These are phyloP conservation scores for Aspergillus persii DNA, from an alignment of 2,329 filamentous ascomycete species.

Conservation along the genomic window DNA sequence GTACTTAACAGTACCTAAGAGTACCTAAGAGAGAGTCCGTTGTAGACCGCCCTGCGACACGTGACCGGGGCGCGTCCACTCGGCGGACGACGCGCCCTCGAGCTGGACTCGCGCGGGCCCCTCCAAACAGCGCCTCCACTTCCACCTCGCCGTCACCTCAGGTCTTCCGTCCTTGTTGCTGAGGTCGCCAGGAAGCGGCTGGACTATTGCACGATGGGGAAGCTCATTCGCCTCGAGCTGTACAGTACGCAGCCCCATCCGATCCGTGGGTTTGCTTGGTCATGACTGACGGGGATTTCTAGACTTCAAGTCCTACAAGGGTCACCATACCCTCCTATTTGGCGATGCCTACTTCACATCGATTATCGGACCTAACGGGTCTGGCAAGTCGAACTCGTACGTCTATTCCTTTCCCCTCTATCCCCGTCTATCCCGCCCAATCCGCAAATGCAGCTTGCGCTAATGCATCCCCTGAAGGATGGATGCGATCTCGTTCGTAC, in stretches of 20 bases:
- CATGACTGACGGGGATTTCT: constrained; percentile 26
- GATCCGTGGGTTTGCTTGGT: not conserved
- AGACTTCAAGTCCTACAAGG: constrained; percentile 99
- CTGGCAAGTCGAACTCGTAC: constrained; percentile 96
- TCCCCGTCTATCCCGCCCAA: not conserved
- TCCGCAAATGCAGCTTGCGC: constrained; percentile 7
- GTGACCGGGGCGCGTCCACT: constrained; percentile 30
- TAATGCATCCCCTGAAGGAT: constrained; percentile 59
- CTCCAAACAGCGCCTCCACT: constrained; percentile 18
- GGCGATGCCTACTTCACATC: constrained; percentile 99
- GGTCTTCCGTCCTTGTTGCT: constrained; percentile 14
- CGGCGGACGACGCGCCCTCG: constrained; percentile 18
- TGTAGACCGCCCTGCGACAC: constrained; percentile 9
- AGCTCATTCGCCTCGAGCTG: constrained; percentile 90
- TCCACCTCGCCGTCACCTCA: not conserved
- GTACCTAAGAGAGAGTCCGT: not conserved
- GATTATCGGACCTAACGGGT: constrained; percentile 99
- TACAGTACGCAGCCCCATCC: constrained; percentile 64
- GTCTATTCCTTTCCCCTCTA: constrained; percentile 31
- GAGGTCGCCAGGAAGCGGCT: constrained; percentile 25
- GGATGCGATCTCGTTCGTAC: constrained; percentile 98
- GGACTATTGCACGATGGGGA: constrained; percentile 70
- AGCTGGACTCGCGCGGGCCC: constrained; percentile 20
- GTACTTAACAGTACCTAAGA: too few relatives aligned
- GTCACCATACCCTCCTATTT: constrained; percentile 89